These are phyloP conservation scores for Aspergillus quadricinctus DNA, from an alignment of 2,329 filamentous ascomycete species.

Conservation along the genomic window DNA sequence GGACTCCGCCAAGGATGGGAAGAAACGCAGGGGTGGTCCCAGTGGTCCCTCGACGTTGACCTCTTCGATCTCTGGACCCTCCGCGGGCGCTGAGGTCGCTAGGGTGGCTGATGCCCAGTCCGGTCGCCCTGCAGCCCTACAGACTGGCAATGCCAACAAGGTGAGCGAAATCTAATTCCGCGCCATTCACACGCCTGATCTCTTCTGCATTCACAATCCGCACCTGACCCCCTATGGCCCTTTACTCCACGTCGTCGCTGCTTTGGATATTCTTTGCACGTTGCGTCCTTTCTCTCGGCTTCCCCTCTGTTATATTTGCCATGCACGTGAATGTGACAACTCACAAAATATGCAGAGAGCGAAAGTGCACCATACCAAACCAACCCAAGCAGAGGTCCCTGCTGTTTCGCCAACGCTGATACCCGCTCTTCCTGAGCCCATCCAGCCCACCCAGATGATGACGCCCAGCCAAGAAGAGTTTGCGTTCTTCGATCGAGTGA, in stretches of 20 bases:
- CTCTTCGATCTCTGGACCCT: conserved; percentile 31
- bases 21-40: conserved; percentile 71
- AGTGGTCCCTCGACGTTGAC: conserved; percentile 31
- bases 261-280: not conserved
- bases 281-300: not conserved
- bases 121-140: conserved; percentile 32
- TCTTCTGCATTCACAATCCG: not conserved
- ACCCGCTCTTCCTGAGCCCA: conserved; percentile 79
- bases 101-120: conserved; percentile 32
- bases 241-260: not conserved
- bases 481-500: conserved; percentile 90
- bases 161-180: conserved; percentile 29
- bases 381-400: conserved; percentile 52
- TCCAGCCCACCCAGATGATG: conserved; percentile 68
- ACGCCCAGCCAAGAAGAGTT: conserved; percentile 81
- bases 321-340: not conserved
- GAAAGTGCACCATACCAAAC: conserved; percentile 68
- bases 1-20: conserved; percentile 82
- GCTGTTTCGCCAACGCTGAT: conserved; percentile 81
- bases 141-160: conserved; percentile 48
- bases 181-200: conserved; percentile 4
- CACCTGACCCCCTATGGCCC: not conserved
- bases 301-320: not conserved
- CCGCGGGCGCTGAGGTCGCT: conserved; percentile 26
- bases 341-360: conserved; percentile 55